Conservation (phyloP, 306 rosid species). For the Styphnolobium japonicum region DNA sequence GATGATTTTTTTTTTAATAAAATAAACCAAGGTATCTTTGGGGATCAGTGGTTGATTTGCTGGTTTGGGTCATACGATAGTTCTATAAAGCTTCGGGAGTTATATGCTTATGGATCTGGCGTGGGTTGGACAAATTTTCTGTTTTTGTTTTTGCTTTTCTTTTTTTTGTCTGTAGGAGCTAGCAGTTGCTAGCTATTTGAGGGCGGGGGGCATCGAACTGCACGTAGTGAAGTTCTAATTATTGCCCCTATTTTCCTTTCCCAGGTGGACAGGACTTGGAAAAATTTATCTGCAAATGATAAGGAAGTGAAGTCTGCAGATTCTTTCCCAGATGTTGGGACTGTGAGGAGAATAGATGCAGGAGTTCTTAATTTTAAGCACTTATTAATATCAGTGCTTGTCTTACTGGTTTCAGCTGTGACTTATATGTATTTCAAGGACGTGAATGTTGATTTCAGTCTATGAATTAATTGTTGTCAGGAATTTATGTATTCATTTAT, state of each 20-base stretch:
- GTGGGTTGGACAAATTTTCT: background rate
- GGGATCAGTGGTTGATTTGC: background rate
- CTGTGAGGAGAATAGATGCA: conserved; percentile 75
- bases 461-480: background rate
- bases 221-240: background rate
- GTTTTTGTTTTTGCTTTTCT: too few relatives aligned
- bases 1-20: background rate
- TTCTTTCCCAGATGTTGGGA: conserved; percentile 40
- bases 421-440: conserved; percentile 34
- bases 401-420: conserved; percentile 49
- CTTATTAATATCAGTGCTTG: conserved; percentile 39
- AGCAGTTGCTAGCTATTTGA: too few relatives aligned
- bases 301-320: conserved; percentile 26
- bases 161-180: too few relatives aligned
- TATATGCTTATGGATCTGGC: background rate
- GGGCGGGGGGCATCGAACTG: too few relatives aligned
- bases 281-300: conserved; percentile 31
- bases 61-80: background rate
- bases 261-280: conserved; percentile 41
- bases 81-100: background rate
- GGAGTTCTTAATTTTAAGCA: conserved; percentile 63
- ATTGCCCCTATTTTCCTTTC: conserved; percentile 13
- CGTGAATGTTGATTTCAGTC: conserved; percentile 24
- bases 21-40: background rate
- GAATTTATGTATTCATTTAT: background rate